These are phyloP conservation scores for Kwoniella bestiolae DNA, from an alignment of 768 basidiomycete species.

Conservation along the genomic window DNA sequence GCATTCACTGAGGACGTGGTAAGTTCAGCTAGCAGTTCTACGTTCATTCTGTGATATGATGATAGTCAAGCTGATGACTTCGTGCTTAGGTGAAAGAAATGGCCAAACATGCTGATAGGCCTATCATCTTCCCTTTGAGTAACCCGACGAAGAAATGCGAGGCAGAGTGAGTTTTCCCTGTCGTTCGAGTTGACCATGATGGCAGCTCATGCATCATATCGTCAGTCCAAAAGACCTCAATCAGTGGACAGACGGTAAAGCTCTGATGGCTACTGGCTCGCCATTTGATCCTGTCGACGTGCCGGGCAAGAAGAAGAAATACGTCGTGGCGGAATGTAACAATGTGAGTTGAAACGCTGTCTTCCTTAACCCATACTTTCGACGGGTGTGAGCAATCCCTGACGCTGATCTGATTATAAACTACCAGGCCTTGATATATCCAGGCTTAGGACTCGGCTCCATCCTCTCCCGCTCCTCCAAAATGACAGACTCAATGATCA, in stretches of 20 bases:
- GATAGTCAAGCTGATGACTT: neutral
- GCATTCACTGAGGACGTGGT: conserved; percentile 78
- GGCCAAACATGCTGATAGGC: conserved; percentile 70
- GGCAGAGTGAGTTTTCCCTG: conserved; percentile 37
- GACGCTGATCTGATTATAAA: neutral
- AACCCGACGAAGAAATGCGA: conserved; percentile 81
- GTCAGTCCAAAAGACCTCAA: conserved; percentile 46
- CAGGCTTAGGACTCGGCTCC: conserved; percentile 80
- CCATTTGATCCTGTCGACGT: conserved; percentile 73
- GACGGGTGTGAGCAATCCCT: neutral
- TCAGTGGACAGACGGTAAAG: conserved; percentile 75
- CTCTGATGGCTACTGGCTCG: conserved; percentile 80
- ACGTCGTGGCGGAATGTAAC: conserved; percentile 58
- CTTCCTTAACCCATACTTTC: too few species aligned
- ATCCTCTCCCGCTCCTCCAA: conserved; percentile 68
- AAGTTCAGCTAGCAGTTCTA: conserved; percentile 34
- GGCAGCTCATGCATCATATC: conserved; percentile 2
- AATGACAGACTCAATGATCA: conserved; percentile 83
- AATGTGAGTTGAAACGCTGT: conserved; percentile 46
- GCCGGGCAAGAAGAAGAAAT: conserved; percentile 59
- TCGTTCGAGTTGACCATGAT: neutral
- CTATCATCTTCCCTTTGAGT: conserved; percentile 81
- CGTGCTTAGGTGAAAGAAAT: conserved; percentile 59
- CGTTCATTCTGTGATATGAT: neutral
- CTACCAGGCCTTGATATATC: conserved; percentile 67